Percentiles rank a stretch among this genome's conserved stretches.
phyloP scores from a whole-genome alignment of 2,329 filamentous ascomycete genomes.

The Phaeosphaeria sp. region DNA sequence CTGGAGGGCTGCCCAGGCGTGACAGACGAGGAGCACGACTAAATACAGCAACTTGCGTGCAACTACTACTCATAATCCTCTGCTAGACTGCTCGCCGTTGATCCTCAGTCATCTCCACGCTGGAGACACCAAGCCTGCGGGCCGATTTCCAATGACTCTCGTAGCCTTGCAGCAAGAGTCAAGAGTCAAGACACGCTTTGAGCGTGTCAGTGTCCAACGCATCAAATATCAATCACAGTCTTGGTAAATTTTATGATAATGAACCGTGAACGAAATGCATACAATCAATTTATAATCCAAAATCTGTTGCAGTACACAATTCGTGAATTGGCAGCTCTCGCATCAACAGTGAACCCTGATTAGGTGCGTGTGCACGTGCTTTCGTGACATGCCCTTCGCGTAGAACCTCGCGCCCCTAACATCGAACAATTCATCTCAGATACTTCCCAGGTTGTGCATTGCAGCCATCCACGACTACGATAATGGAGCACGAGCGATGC shows the following conservation, averaged over 20 bases:
- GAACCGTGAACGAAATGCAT: no score
- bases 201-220: neutral
- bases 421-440: neutral
- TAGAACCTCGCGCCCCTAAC: constrained; percentile 3
- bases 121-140: no score
- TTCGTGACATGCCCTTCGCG: constrained; percentile 11
- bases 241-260: no score
- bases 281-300: no score
- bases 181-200: neutral
- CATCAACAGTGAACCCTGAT: neutral
- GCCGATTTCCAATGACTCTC: neutral
- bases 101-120: neutral
- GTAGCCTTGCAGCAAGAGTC: neutral
- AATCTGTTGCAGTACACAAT: no score
- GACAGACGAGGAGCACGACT: constrained; percentile 82
- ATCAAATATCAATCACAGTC: neutral
- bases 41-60: constrained; percentile 30
- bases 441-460: neutral
- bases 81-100: neutral
- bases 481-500: constrained; percentile 58
- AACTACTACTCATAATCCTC: neutral
- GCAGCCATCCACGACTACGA: neutral
- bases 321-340: neutral
- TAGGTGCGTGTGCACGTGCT: constrained; percentile 5
- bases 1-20: constrained; percentile 91